Percentiles rank a stretch among this genome's conserved stretches.
phyloP scores from a whole-genome alignment of 352 stramenopile species.

The Phytophthora palmivora region DNA sequence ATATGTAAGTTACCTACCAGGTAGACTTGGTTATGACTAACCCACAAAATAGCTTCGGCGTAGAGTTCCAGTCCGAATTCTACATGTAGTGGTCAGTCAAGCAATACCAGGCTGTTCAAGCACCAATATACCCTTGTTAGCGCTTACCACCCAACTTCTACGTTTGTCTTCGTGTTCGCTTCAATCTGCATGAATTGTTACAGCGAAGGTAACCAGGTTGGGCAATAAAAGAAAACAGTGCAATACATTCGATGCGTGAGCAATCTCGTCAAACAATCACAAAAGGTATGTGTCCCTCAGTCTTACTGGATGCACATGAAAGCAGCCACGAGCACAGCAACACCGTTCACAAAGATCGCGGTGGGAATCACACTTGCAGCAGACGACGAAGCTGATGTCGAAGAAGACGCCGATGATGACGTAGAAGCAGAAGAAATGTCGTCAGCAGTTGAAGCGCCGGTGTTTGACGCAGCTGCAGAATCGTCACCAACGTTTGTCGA shows the following conservation, averaged over 20 bases:
- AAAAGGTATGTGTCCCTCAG: conserved; percentile 8
- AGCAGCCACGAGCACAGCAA: conserved; percentile 26
- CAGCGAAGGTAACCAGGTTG: not conserved
- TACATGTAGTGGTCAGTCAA: no score
- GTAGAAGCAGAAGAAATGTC: conserved; percentile 15
- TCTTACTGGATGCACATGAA: conserved; percentile 45
- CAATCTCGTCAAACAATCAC: conserved; percentile 12
- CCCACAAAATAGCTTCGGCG: no score
- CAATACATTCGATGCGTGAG: conserved; percentile 35
- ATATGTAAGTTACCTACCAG: no score
- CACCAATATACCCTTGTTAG: no score
- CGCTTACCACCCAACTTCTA: no score
- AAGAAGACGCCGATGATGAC: conserved; percentile 23
- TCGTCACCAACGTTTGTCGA: conserved; percentile 30
- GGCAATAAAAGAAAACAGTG: conserved; percentile 1
- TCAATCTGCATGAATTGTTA: conserved; percentile 14
- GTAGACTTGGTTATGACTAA: no score
- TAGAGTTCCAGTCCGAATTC: no score
- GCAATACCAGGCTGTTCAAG: no score
- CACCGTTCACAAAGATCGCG: conserved; percentile 30
- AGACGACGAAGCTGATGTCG: conserved; percentile 27
- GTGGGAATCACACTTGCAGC: conserved; percentile 20
- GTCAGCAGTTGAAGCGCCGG: conserved; percentile 14
- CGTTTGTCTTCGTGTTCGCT: conserved; percentile 7
- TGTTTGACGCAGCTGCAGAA: conserved; percentile 14